Evolutionary conservation across 73 alveolate genomes (phyloP), one percentile per base, ranked within the genome.

Genomic region (Breviolum minutum): DNA sequence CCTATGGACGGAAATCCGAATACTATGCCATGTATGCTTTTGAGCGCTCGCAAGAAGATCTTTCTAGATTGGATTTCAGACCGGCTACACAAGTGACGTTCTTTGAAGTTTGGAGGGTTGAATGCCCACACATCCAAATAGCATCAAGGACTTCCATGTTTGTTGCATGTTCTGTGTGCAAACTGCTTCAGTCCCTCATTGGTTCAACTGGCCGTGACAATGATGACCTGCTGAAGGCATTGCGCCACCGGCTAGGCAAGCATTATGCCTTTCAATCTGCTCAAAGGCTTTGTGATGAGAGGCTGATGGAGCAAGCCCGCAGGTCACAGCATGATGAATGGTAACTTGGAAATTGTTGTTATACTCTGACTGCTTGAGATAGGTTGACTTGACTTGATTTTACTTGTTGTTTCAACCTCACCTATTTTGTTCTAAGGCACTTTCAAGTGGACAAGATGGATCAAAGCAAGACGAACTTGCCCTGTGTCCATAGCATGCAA

Each of bases 361-460:
- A 24, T n/a, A 7, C 63, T 10, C 13, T 26, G 63, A n/a, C 63
- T 77, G 63, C 24, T 12, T 27, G n/a, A 71, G 5, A 22, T 29
- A 7, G 16, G 20, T 4, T 30, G 62, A 77, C 17, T 11, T 27
- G 87, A 9, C 87, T 11, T 10, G 62, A 77, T 0, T 2, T 29
- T 20, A 26, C 63, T 7, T 77, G 64, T 13, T 27, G 30, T 61
- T n/a, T 9, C 16, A 13, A 27, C 63, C n/a, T 77, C 13, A 20
- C 16, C n/a, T 9, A n/a, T 8, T 77, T 7, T 29, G 8, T 10
- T 77, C 54, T 84, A 20, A 61, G 94, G 94, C 95, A 86, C 64
- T 10, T 62, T 27, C 95, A 63, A 29, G 63, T 86, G 8, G 95
- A 86, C 95, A 86, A 86, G 22, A 86, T 86, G 95, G 95, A 86